These are phyloP conservation scores for Cordyceps tenuipes DNA, from an alignment of 2,329 filamentous ascomycete species.

Conservation along the genomic window DNA sequence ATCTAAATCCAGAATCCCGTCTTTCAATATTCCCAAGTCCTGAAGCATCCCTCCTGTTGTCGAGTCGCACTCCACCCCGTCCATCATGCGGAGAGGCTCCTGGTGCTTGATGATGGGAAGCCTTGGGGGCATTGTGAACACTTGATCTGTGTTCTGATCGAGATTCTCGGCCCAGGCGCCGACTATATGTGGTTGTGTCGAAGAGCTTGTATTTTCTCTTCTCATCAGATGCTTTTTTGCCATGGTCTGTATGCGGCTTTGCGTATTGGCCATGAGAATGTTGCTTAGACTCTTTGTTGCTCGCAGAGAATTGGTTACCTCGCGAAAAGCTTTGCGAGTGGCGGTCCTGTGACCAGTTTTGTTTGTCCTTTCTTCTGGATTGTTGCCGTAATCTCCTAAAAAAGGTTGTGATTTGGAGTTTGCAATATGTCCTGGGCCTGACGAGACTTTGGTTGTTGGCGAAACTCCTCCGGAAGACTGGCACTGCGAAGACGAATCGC, in stretches of 20 bases:
- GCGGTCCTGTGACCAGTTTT: neutral
- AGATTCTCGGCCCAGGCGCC: neutral
- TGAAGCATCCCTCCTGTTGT: neutral
- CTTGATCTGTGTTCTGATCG: neutral
- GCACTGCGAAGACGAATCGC: neutral
- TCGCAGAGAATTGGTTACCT: constrained; percentile 5
- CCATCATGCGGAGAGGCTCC: neutral
- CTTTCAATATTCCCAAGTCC: neutral
- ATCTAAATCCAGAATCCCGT: neutral
- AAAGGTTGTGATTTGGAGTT: constrained; percentile 13
- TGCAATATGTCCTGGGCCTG: neutral
- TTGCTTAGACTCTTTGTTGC: neutral
- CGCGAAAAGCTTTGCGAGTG: constrained; percentile 30
- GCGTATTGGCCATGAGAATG: neutral
- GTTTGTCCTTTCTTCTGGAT: neutral
- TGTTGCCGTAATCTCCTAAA: constrained; percentile 13
- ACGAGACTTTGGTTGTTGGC: constrained; percentile 2
- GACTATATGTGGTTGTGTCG: neutral
- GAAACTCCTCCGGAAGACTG: neutral
- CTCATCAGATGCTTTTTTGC: neutral
- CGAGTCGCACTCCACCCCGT: neutral
- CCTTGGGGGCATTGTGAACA: neutral
- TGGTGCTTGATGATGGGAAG: neutral
- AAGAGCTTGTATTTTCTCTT: neutral
- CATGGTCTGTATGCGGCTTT: neutral